Conservation (phyloP, 1,284 basidiomycete species). For the Inonotus obliquus region DNA sequence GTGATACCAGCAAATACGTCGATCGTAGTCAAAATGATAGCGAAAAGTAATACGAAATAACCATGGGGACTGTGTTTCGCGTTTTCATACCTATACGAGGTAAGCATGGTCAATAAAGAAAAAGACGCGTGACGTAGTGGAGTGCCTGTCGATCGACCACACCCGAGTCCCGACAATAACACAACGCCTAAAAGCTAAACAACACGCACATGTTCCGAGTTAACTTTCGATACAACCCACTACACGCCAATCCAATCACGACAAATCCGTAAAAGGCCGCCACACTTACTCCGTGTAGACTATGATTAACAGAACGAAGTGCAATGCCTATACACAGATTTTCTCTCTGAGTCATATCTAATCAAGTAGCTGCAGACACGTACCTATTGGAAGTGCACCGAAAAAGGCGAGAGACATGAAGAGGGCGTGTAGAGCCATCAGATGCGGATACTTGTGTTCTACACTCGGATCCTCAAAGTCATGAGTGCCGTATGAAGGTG, state of each 20-base stretch:
- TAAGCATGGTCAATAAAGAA: not conserved
- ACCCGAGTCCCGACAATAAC: not conserved
- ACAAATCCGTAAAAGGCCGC: slow-evolving; percentile 53
- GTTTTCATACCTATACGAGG: slow-evolving; percentile 57
- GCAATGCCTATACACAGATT: slow-evolving; percentile 54
- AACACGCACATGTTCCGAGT: slow-evolving; percentile 68
- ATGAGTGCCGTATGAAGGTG: slow-evolving; percentile 74
- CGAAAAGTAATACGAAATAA: slow-evolving; percentile 53
- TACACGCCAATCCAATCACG: slow-evolving; percentile 56
- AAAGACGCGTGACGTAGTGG: slow-evolving; percentile 19
- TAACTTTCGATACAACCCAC: slow-evolving; percentile 63
- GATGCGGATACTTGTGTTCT: slow-evolving; percentile 45
- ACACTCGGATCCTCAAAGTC: slow-evolving; percentile 56
- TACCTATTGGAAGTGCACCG: slow-evolving; percentile 68
- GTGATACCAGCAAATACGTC: slow-evolving; percentile 47
- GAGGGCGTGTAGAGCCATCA: slow-evolving; percentile 63
- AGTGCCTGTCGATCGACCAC: slow-evolving; percentile 13
- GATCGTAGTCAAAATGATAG: slow-evolving; percentile 50
- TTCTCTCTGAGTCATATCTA: slow-evolving; percentile 1
- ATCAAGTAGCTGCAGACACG: slow-evolving; percentile 23
- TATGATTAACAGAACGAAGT: slow-evolving; percentile 66
- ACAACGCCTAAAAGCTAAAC: not conserved
- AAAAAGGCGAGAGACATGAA: slow-evolving; percentile 76
- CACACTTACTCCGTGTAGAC: slow-evolving; percentile 51
- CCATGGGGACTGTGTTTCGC: slow-evolving; percentile 60